These are phyloP conservation scores for Xylariaceae sp. DNA, from an alignment of 2,329 filamentous ascomycete species.

Conservation along the genomic window DNA sequence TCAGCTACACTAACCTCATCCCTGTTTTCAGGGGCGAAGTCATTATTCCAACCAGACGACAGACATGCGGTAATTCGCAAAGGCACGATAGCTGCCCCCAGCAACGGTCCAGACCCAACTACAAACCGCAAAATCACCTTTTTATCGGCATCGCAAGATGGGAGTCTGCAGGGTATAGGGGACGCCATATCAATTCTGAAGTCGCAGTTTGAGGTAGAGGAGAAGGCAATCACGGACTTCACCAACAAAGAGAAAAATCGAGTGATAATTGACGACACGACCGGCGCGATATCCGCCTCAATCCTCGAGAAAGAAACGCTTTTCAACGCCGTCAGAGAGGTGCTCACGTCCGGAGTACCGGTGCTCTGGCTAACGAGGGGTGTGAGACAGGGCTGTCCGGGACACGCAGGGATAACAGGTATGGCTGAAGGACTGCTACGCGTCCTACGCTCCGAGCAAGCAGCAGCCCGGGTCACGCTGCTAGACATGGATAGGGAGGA, in stretches of 20 bases:
- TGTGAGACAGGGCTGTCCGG: slow-evolving; percentile 19
- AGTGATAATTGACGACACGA: slow-evolving; percentile 23
- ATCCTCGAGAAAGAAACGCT: slow-evolving; percentile 4
- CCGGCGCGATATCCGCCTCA: slow-evolving; percentile 7
- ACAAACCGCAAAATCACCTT: background rate
- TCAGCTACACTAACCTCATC: background rate
- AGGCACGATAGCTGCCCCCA: background rate
- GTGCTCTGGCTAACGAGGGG: slow-evolving; percentile 27
- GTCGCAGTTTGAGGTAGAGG: background rate
- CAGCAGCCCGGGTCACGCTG: slow-evolving; percentile 18
- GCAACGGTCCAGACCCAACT: background rate
- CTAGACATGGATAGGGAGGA: slow-evolving; percentile 22
- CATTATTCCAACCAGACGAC: slow-evolving; percentile 1
- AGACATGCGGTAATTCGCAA: slow-evolving; percentile 5
- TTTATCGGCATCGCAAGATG: background rate
- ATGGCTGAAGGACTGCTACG: slow-evolving; percentile 28
- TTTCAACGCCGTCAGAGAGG: slow-evolving; percentile 19
- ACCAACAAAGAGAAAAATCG: background rate
- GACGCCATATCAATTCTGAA: background rate
- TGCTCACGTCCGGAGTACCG: slow-evolving; percentile 18
- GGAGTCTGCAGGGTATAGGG: background rate
- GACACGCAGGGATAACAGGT: slow-evolving; percentile 5
- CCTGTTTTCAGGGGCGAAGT: background rate
- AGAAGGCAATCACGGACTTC: slow-evolving; percentile 3
- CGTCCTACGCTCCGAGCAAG: slow-evolving; percentile 29